These are phyloP conservation scores for Oidiodendron maius DNA, from an alignment of 495 filamentous ascomycete species.

Conservation along the genomic window DNA sequence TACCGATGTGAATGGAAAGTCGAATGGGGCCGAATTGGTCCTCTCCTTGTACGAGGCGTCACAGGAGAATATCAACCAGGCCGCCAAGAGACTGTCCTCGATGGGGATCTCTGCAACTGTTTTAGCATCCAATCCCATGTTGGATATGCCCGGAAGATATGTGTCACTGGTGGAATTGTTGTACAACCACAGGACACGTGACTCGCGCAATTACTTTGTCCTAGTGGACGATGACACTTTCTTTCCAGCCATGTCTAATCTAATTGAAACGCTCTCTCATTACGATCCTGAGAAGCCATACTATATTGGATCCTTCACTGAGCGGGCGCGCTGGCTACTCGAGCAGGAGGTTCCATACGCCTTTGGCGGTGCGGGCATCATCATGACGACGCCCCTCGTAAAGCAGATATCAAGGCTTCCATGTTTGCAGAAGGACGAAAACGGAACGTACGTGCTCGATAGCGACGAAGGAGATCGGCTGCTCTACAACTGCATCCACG, in stretches of 20 bases:
- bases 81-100: conserved; percentile 15
- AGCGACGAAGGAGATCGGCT: conserved; percentile 22
- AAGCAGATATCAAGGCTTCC: conserved; percentile 28
- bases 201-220: conserved; percentile 21
- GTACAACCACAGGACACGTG: conserved; percentile 18
- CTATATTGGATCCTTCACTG: conserved; percentile 54
- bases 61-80: conserved; percentile 21
- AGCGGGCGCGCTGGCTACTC: conserved; percentile 32
- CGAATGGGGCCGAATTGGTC: conserved; percentile 38
- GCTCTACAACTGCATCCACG: conserved; percentile 47
- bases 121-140: conserved; percentile 16
- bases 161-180: conserved; percentile 26
- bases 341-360: conserved; percentile 36
- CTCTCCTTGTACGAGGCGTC: conserved; percentile 40
- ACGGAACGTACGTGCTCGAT: conserved; percentile 14
- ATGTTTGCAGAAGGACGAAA: conserved; percentile 25
- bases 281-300: conserved; percentile 41
- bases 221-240: conserved; percentile 42
- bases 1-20: conserved; percentile 18
- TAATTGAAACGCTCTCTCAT: conserved; percentile 38
- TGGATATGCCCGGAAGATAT: conserved; percentile 29
- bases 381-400: conserved; percentile 47
- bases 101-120: conserved; percentile 29
- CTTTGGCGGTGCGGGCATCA: conserved; percentile 56
- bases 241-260: conserved; percentile 44